Percentiles rank a stretch among this genome's conserved stretches.
These are phyloP conservation scores for Umbilicus rupestris DNA, from an alignment of 164 flowering plant genomes.

Conservation along the genomic window DNA sequence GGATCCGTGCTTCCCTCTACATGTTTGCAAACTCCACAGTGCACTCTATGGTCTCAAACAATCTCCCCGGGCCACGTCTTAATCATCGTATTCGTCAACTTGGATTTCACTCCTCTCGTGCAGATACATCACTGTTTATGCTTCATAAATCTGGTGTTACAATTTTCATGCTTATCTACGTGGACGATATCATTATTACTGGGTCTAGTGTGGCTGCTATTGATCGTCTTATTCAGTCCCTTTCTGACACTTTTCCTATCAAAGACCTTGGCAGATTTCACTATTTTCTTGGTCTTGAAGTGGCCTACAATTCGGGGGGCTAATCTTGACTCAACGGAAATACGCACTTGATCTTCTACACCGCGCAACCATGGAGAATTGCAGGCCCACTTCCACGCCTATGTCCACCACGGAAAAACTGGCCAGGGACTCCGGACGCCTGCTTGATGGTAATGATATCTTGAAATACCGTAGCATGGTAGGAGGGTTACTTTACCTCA, in stretches of 20 bases:
- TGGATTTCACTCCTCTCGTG: neutral
- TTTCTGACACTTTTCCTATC: neutral
- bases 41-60: neutral
- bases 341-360: too few species aligned
- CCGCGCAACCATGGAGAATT: too few species aligned
- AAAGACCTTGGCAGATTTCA: too few species aligned
- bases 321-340: too few species aligned
- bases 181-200: neutral
- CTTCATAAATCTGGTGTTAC: neutral
- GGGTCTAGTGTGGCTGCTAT: neutral
- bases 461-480: neutral
- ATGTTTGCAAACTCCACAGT: neutral
- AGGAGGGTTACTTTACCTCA: neutral
- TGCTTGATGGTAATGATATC: neutral
- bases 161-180: neutral
- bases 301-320: too few species aligned
- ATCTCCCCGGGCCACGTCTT: neutral
- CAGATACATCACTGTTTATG: neutral
- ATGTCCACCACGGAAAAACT: neutral
- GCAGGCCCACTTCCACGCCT: too few species aligned
- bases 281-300: too few species aligned
- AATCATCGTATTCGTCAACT: neutral
- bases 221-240: too few species aligned
- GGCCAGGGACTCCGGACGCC: neutral
- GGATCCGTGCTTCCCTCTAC: neutral